Conservation (phyloP, 148 eudicot species). For the Rhododendron williamsianum region DNA sequence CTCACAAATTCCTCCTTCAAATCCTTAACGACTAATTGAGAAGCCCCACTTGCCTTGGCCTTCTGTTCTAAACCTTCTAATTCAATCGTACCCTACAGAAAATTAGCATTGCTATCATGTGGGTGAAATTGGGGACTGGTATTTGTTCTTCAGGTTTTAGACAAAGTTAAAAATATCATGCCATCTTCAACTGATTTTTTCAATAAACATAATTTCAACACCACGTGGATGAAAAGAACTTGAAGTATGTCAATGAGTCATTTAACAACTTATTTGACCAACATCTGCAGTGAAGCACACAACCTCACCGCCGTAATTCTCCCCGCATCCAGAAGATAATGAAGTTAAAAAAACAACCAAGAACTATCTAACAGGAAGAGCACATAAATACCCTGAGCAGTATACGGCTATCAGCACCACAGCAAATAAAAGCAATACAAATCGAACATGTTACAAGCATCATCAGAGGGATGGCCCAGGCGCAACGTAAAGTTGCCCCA, state of each 20-base stretch:
- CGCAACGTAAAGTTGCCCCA: neutral
- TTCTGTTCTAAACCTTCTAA: constrained; percentile 85
- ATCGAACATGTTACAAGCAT: neutral
- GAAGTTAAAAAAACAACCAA: neutral
- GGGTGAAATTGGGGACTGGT: neutral
- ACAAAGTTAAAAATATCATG: too few species aligned
- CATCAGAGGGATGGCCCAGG: neutral
- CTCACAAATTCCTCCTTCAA: constrained; percentile 89
- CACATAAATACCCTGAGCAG: neutral
- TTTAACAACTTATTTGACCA: constrained; percentile 64
- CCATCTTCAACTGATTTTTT: too few species aligned
- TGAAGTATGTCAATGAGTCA: neutral
- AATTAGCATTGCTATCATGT: neutral
- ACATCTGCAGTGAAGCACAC: constrained; percentile 99
- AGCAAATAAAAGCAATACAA: neutral
- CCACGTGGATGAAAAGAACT: neutral
- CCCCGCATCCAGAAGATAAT: constrained; percentile 43
- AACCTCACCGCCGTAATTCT: constrained; percentile 96
- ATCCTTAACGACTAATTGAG: constrained; percentile 92
- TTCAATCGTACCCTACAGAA: constrained; percentile 63
- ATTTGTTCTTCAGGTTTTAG: too few species aligned
- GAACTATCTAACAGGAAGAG: neutral
- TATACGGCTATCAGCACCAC: neutral
- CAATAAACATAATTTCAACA: neutral
- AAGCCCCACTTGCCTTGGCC: constrained; percentile 99